phyloP scores from a whole-genome alignment of 495 filamentous ascomycete species.

The Penicillium taxi region DNA sequence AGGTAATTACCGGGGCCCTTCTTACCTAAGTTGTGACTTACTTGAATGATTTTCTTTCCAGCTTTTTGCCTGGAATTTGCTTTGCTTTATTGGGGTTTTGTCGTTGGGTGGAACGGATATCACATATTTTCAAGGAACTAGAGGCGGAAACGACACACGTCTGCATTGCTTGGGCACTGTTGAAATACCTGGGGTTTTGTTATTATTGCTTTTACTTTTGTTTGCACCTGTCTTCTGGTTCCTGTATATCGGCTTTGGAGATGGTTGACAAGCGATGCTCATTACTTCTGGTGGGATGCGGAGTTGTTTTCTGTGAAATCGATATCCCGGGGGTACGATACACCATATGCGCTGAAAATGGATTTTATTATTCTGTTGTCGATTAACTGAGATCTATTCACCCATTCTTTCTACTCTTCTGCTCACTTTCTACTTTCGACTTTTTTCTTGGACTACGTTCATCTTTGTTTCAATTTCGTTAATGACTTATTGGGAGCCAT shows the following conservation, averaged over 20 bases:
- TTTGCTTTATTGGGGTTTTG: conserved; percentile 26
- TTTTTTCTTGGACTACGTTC: conserved; percentile 24
- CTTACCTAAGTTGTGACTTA: conserved; percentile 20
- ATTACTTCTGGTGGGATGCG: conserved; percentile 37
- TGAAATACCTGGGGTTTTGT: conserved; percentile 34
- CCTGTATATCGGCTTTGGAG: conserved; percentile 38
- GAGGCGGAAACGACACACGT: conserved; percentile 50
- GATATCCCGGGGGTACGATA: conserved; percentile 34
- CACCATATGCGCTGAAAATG: conserved; percentile 31
- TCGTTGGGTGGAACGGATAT: conserved; percentile 34
- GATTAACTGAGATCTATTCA: too few relatives aligned
- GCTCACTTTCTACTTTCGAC: conserved; percentile 10
- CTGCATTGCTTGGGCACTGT: conserved; percentile 44
- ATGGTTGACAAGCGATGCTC: conserved; percentile 30
- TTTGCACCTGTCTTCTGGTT: conserved; percentile 18
- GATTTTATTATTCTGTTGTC: too few relatives aligned
- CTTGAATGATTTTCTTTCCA: conserved; percentile 24
- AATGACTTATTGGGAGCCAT: too few relatives aligned
- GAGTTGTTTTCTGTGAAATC: conserved; percentile 34
- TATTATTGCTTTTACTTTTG: conserved; percentile 16
- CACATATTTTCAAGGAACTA: conserved; percentile 39
- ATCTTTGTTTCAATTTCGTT: conserved; percentile 9
- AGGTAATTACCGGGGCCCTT: conserved; percentile 21
- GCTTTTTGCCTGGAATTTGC: conserved; percentile 23
- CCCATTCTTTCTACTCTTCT: conserved; percentile 11